phyloP scores from a whole-genome alignment of 2,329 filamentous ascomycete species.

The Colletotrichum eleusines region DNA sequence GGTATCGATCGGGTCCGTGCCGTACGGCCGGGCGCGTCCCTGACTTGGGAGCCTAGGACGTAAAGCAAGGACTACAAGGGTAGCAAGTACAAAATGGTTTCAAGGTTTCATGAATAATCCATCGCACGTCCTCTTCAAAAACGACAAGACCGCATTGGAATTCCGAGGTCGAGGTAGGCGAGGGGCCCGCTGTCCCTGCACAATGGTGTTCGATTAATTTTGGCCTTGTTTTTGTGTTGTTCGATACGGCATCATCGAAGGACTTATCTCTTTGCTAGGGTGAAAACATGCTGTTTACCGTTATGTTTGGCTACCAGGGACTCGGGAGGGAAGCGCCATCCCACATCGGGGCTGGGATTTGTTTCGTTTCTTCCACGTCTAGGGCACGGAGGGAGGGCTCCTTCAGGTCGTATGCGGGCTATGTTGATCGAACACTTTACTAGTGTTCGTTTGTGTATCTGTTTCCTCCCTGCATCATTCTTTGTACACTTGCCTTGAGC shows the following conservation, averaged over 20 bases:
- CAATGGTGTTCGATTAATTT: slow-evolving; percentile 8
- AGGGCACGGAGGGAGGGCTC: neutral
- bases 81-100: slow-evolving; percentile 20
- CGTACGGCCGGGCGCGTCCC: slow-evolving; percentile 12
- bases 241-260: slow-evolving; percentile 29
- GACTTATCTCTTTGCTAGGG: slow-evolving; percentile 13
- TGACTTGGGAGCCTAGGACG: slow-evolving; percentile 1
- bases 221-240: slow-evolving; percentile 32
- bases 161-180: slow-evolving; percentile 17
- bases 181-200: slow-evolving; percentile 20
- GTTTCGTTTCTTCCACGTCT: slow-evolving; percentile 11
- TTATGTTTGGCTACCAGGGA: slow-evolving; percentile 9
- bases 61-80: slow-evolving; percentile 15
- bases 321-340: neutral
- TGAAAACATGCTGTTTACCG: slow-evolving; percentile 9
- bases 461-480: neutral
- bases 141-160: slow-evolving; percentile 1
- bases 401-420: slow-evolving; percentile 12
- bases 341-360: neutral
- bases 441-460: neutral
- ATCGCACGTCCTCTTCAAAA: slow-evolving; percentile 13
- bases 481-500: slow-evolving; percentile 8
- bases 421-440: slow-evolving; percentile 12
- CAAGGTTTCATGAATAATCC: slow-evolving; percentile 7
- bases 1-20: slow-evolving; percentile 14